These are phyloP conservation scores for Coleophoma cylindrospora DNA, from an alignment of 2,329 filamentous ascomycete species.

Conservation along the genomic window DNA sequence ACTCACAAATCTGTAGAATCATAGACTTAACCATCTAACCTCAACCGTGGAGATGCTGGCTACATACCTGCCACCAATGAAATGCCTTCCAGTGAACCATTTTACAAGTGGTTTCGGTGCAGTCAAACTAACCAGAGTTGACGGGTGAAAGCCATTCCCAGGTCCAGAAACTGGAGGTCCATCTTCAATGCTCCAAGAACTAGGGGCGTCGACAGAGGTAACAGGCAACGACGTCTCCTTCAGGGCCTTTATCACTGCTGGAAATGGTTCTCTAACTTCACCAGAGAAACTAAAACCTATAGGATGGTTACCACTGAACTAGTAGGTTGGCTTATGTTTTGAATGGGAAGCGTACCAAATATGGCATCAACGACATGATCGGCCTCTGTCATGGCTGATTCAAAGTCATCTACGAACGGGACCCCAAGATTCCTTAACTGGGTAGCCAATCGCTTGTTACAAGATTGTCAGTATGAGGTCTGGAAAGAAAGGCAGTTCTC, in stretches of 20 bases:
- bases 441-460: constrained; percentile 64
- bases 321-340: not conserved
- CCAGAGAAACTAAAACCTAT: constrained; percentile 90
- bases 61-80: constrained; percentile 75
- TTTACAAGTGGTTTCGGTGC: constrained; percentile 88
- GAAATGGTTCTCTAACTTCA: constrained; percentile 89
- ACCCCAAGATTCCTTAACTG: constrained; percentile 81
- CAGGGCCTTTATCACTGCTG: constrained; percentile 71
- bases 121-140: constrained; percentile 78
- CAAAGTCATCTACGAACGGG: constrained; percentile 80
- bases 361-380: constrained; percentile 90
- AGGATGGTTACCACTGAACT: constrained; percentile 1
- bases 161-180: constrained; percentile 75
- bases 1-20: constrained; percentile 64
- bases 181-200: constrained; percentile 87
- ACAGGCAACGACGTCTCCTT: constrained; percentile 71
- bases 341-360: constrained; percentile 59
- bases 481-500: too few species aligned
- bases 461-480: too few species aligned
- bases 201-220: constrained; percentile 86
- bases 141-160: constrained; percentile 76
- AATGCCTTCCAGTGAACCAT: constrained; percentile 83
- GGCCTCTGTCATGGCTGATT: constrained; percentile 55
- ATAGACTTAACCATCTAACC: not conserved
- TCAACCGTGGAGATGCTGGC: not conserved